Conservation (phyloP, 345 rosid species). For the Dipteronia sinensis region DNA sequence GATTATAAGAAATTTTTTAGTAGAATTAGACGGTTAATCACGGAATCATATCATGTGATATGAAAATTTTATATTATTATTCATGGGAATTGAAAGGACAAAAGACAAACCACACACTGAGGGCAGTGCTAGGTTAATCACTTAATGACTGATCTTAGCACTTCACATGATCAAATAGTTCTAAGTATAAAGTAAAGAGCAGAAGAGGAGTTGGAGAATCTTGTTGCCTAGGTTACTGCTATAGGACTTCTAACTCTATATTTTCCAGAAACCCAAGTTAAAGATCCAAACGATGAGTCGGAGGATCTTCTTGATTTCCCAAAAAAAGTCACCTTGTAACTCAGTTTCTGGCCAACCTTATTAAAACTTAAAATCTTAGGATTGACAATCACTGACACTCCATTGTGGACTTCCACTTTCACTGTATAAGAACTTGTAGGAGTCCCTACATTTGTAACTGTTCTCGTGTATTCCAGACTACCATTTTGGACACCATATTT, state of each 20-base stretch:
- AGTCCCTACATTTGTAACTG: constrained; percentile 50
- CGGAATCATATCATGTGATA: too few species aligned
- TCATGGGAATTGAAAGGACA: too few species aligned
- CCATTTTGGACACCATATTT: neutral
- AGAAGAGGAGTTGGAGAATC: neutral
- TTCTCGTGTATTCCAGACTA: too few species aligned
- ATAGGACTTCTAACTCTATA: constrained; percentile 65
- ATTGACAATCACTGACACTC: constrained; percentile 37
- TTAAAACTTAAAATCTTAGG: constrained; percentile 40
- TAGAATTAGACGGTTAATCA: too few species aligned
- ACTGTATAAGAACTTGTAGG: constrained; percentile 29
- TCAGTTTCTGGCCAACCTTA: constrained; percentile 48
- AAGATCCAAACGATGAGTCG: constrained; percentile 51
- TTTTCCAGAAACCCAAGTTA: constrained; percentile 59
- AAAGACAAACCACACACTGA: too few species aligned
- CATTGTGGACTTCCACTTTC: constrained; percentile 39
- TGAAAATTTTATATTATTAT: too few species aligned
- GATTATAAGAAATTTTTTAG: too few species aligned
- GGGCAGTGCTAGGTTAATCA: too few species aligned
- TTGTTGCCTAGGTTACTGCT: constrained; percentile 56
- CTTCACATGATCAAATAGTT: neutral
- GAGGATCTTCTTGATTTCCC: constrained; percentile 1
- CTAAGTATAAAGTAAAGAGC: neutral
- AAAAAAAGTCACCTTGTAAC: constrained; percentile 52
- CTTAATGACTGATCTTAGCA: too few species aligned